A percentile compares a stretch with the other conserved stretches of the same genome.
Evolutionary conservation across 306 rosid genomes (phyloP).

Genomic region (Oemleria cerasiformis): DNA sequence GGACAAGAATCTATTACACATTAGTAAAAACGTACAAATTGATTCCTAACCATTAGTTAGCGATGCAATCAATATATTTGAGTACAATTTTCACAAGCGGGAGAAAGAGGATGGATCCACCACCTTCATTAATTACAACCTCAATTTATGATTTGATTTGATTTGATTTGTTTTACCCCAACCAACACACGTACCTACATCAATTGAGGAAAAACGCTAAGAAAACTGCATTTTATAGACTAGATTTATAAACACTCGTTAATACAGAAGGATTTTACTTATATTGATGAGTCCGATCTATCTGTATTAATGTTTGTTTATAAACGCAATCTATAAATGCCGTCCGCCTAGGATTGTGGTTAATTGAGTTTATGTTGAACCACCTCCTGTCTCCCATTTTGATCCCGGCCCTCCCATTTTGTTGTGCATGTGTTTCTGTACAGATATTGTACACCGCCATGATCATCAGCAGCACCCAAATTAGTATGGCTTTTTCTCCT

Average conservation of each 20-base stretch:
- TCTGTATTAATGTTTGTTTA: too few species aligned
- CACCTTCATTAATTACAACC: background rate
- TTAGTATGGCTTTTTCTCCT: background rate
- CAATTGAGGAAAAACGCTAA: too few species aligned
- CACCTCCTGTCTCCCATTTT: too few species aligned
- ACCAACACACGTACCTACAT: background rate
- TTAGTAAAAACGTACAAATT: background rate
- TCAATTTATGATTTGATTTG: too few species aligned
- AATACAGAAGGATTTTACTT: too few species aligned
- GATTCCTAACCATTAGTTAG: conserved; percentile 8
- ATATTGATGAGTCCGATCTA: too few species aligned
- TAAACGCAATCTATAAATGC: too few species aligned
- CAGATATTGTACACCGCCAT: too few species aligned
- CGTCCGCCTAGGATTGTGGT: too few species aligned
- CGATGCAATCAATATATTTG: conserved; percentile 8
- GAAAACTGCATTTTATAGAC: background rate
- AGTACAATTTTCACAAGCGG: background rate
- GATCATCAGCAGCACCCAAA: background rate
- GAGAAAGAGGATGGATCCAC: background rate
- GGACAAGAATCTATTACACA: background rate
- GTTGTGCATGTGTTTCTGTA: too few species aligned
- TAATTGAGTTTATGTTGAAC: too few species aligned
- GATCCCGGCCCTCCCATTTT: too few species aligned
- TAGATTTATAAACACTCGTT: background rate
- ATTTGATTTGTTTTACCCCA: background rate